Conservation (phyloP, 176 grass and related monocot genomes). For the Bromus sterilis region DNA sequence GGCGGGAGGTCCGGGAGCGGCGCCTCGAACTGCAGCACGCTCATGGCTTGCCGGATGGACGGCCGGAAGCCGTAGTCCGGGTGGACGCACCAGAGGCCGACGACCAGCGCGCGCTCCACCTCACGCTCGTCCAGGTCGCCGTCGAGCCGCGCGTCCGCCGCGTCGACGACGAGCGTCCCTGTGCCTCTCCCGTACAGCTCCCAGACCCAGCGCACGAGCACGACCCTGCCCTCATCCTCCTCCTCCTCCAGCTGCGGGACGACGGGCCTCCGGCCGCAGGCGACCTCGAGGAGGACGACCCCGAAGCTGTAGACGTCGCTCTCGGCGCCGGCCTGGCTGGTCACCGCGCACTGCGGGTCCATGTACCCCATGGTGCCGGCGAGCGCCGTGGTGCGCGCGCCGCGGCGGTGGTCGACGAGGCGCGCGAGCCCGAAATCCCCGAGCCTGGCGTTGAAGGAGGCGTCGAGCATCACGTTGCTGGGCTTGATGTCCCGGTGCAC, state of each 20-base stretch:
- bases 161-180: background rate
- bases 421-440: background rate
- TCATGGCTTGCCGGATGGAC: background rate
- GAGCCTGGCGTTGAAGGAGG: background rate
- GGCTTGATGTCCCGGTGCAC: slow-evolving; percentile 9
- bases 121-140: background rate
- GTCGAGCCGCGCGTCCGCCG: background rate
- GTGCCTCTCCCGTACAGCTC: background rate
- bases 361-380: background rate
- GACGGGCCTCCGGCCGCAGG: background rate
- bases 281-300: background rate
- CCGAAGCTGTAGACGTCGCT: background rate
- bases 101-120: background rate
- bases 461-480: background rate
- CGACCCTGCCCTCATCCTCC: background rate
- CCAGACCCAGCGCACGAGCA: background rate
- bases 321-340: background rate
- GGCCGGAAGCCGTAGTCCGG: background rate
- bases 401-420: background rate
- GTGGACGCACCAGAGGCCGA: background rate
- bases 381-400: background rate
- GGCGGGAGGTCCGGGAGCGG: background rate
- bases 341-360: background rate
- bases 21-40: background rate
- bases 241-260: background rate